Percentiles rank a stretch among this genome's conserved stretches.
These are phyloP conservation scores for Ichthyophonus hoferi DNA, from an alignment of 208 protist genomes.

Conservation along the genomic window DNA sequence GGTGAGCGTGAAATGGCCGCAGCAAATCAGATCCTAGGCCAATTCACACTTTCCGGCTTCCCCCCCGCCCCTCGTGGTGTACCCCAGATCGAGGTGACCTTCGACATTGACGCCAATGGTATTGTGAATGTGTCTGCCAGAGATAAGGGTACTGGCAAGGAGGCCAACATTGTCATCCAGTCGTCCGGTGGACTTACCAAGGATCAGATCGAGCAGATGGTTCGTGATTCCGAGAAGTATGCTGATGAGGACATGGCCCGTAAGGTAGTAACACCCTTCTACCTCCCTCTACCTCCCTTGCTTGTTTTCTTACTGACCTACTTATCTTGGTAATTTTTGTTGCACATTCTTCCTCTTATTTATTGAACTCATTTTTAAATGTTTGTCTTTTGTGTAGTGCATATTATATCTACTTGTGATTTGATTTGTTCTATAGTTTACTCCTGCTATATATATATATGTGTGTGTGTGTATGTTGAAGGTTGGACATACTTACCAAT, in stretches of 20 bases:
- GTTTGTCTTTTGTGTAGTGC: neutral
- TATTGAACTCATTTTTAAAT: neutral
- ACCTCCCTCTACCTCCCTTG: neutral
- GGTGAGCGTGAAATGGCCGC: slow-evolving; percentile 77
- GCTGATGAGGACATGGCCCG: slow-evolving; percentile 44
- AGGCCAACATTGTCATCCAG: slow-evolving; percentile 76
- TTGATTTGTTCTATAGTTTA: no score
- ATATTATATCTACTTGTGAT: no score
- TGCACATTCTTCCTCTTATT: neutral
- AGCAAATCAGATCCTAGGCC: slow-evolving; percentile 79
- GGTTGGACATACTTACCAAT: neutral
- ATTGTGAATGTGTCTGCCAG: slow-evolving; percentile 77
- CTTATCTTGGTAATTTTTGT: neutral
- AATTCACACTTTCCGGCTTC: slow-evolving; percentile 73
- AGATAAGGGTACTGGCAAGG: slow-evolving; percentile 77
- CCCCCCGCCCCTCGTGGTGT: slow-evolving; percentile 70
- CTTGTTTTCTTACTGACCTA: neutral
- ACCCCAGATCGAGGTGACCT: slow-evolving; percentile 79
- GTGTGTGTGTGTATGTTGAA: neutral
- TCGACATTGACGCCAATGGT: slow-evolving; percentile 85
- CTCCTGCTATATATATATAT: neutral
- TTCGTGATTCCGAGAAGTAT: slow-evolving; percentile 65
- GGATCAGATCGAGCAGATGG: slow-evolving; percentile 72
- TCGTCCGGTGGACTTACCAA: slow-evolving; percentile 66
- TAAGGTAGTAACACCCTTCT: slow-evolving; percentile 27